Conservation (phyloP, 148 eudicot genomes). For the Vaccinium corymbosum region DNA sequence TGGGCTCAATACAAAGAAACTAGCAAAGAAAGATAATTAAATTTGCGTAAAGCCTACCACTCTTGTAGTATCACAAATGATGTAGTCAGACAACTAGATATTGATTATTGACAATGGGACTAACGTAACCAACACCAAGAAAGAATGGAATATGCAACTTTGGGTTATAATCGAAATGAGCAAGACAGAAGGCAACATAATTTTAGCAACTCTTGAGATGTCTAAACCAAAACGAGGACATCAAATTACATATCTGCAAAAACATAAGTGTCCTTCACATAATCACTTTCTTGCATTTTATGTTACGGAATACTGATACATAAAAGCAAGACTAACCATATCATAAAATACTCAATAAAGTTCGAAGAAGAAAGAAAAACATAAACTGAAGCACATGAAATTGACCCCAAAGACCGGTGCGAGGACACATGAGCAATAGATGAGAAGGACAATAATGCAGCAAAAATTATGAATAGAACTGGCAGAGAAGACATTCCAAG, state of each 20-base stretch:
- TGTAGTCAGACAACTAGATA: not conserved
- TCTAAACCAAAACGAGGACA: not conserved
- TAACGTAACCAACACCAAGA: not conserved
- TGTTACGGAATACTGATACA: not conserved
- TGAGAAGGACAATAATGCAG: constrained; percentile 1
- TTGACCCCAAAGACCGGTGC: not conserved
- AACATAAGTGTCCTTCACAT: not conserved
- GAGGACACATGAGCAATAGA: not conserved
- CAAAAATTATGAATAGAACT: not conserved
- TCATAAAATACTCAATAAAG: not conserved
- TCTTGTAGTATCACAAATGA: not conserved
- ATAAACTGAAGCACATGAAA: not conserved
- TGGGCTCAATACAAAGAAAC: not conserved
- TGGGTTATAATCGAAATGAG: not conserved
- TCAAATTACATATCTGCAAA: not conserved
- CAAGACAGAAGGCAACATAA: constrained; percentile 10
- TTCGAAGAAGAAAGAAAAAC: not conserved
- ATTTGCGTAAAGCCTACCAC: not conserved
- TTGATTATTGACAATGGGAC: not conserved
- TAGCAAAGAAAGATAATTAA: not conserved
- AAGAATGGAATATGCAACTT: constrained; percentile 2
- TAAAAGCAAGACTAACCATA: not conserved
- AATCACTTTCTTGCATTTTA: constrained; percentile 3
- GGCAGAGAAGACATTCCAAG: not conserved
- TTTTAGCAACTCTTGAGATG: not conserved